phyloP scores from a whole-genome alignment of 495 filamentous ascomycete genomes.

The Poronia punctata region DNA sequence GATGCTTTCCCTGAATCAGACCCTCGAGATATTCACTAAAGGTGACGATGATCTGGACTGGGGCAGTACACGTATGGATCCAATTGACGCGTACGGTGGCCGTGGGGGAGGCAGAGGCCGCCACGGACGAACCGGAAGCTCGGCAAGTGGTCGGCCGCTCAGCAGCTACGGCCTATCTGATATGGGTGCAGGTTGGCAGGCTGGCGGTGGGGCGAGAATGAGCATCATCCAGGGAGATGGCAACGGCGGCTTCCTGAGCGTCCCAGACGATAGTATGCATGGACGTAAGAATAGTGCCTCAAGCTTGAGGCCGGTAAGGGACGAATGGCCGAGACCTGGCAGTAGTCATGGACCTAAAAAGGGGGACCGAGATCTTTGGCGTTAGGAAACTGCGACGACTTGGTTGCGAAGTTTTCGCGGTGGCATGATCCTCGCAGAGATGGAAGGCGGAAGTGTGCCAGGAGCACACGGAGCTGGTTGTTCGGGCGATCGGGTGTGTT shows the following conservation, averaged over 20 bases:
- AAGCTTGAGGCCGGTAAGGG: slow-evolving; percentile 5
- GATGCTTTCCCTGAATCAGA: slow-evolving; percentile 46
- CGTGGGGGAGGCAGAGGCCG: slow-evolving; percentile 13
- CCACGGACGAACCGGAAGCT: slow-evolving; percentile 12
- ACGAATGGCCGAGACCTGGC: slow-evolving; percentile 37
- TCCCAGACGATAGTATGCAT: slow-evolving; percentile 43
- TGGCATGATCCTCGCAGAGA: no score
- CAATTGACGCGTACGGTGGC: slow-evolving; percentile 21
- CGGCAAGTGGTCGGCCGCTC: slow-evolving; percentile 30
- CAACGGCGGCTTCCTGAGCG: slow-evolving; percentile 73
- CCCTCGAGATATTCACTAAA: slow-evolving; percentile 79
- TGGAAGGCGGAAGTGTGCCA: no score
- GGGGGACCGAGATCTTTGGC: slow-evolving; percentile 41
- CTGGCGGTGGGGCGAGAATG: slow-evolving; percentile 35
- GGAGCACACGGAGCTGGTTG: no score
- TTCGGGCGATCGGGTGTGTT: no score
- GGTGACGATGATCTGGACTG: slow-evolving; percentile 79
- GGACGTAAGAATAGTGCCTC: slow-evolving; percentile 14
- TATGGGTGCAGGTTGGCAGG: slow-evolving; percentile 32
- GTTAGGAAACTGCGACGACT: no score
- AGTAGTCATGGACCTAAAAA: slow-evolving; percentile 34
- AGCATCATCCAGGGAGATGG: slow-evolving; percentile 58
- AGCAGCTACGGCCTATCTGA: slow-evolving; percentile 47
- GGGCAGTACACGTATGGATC: slow-evolving; percentile 54
- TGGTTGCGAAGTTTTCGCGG: no score